These are phyloP conservation scores for Colletotrichum salicis DNA, from an alignment of 2,329 filamentous ascomycete genomes.

Conservation along the genomic window DNA sequence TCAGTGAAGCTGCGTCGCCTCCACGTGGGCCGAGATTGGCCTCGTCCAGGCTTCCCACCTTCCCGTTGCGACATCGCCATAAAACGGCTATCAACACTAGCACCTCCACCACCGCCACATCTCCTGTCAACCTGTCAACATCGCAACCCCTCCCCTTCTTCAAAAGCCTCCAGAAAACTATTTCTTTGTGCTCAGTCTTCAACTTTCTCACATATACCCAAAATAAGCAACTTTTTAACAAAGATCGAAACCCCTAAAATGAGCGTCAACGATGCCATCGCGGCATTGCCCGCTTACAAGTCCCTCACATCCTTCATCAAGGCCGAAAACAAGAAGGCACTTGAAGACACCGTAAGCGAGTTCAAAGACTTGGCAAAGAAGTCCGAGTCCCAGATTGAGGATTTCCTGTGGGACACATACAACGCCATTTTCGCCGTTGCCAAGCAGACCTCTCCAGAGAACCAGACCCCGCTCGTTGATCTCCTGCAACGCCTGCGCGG, in stretches of 20 bases:
- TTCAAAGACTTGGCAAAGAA: conserved; percentile 28
- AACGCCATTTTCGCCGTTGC: conserved; percentile 39
- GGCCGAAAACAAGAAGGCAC: background rate
- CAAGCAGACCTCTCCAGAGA: conserved; percentile 35
- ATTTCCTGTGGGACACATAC: conserved; percentile 40
- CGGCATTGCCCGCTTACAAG: conserved; percentile 26
- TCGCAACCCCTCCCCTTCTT: background rate
- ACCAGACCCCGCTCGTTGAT: conserved; percentile 39
- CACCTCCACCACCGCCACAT: background rate
- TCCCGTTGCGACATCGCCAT: background rate
- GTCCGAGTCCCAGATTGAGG: conserved; percentile 20
- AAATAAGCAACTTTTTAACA: too few species aligned
- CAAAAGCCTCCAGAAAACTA: background rate
- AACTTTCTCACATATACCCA: background rate
- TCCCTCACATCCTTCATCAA: conserved; percentile 19
- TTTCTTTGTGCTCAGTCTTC: too few species aligned
- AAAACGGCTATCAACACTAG: background rate
- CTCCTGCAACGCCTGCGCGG: conserved; percentile 38
- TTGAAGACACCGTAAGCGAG: conserved; percentile 26
- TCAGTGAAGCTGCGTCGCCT: conserved; percentile 29
- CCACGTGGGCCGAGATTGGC: conserved; percentile 23
- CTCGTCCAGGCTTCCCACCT: background rate
- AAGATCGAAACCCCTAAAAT: background rate
- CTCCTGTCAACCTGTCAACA: background rate
- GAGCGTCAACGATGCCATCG: conserved; percentile 9